Evolutionary conservation across 345 rosid genomes (phyloP).

Genomic region (Camelina neglecta): DNA sequence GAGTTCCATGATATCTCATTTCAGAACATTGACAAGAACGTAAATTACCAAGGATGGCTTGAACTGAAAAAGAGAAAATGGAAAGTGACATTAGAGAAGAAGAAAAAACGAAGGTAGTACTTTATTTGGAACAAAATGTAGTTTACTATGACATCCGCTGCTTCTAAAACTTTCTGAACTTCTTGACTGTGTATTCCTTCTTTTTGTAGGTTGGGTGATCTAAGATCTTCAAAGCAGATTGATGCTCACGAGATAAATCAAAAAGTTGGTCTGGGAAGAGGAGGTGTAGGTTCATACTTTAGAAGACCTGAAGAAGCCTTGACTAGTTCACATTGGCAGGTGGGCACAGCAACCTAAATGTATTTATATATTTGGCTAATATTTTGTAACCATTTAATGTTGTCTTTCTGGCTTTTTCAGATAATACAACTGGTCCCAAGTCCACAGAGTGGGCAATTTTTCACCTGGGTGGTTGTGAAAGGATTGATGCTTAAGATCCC

Average conservation of each 20-base stretch:
- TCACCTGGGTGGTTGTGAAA: conserved; percentile 89
- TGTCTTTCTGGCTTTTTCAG: conserved; percentile 50
- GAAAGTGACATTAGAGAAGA: conserved; percentile 63
- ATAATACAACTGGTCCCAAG: conserved; percentile 80
- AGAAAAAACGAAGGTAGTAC: conserved; percentile 79
- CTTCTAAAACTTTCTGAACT: conserved; percentile 25
- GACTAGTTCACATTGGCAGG: conserved; percentile 91
- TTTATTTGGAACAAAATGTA: conserved; percentile 24
- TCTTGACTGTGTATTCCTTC: conserved; percentile 29
- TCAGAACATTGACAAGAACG: conserved; percentile 66
- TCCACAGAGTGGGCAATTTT: conserved; percentile 63
- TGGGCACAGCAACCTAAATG: conserved; percentile 32
- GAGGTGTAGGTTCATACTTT: conserved; percentile 82
- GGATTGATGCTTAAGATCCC: conserved; percentile 95
- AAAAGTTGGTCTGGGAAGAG: conserved; percentile 53
- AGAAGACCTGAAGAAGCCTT: conserved; percentile 78
- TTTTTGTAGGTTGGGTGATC: conserved; percentile 64
- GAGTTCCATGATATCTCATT: conserved; percentile 41
- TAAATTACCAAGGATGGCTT: conserved; percentile 96
- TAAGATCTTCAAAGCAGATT: conserved; percentile 47
- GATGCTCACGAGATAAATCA: conserved; percentile 47
- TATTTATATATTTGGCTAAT: conserved; percentile 27
- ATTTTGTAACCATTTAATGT: conserved; percentile 36
- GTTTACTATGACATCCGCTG: conserved; percentile 18
- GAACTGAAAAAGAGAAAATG: conserved; percentile 88